Evolutionary conservation across 805 yeast species (phyloP).

Genomic region (Monosporozyma servazzii): DNA sequence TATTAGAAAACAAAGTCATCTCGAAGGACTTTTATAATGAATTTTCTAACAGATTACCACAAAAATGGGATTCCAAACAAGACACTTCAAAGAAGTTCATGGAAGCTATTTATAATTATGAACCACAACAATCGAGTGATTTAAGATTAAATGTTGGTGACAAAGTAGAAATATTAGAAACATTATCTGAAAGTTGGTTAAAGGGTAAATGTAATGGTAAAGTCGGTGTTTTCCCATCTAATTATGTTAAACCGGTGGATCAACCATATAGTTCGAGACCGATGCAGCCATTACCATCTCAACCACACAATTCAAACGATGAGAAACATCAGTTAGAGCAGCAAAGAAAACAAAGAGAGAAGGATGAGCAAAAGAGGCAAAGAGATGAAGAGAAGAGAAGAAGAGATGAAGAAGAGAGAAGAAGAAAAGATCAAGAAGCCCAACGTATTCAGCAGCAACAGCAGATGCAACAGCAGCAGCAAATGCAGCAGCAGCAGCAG

Average conservation of each 20-base stretch:
- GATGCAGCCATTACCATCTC: neutral
- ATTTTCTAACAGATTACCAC: slow-evolving; percentile 46
- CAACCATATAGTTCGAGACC: neutral
- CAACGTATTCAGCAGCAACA: slow-evolving; percentile 1
- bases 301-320: slow-evolving; percentile 1
- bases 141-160: slow-evolving; percentile 57
- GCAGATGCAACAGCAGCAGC: neutral
- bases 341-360: neutral
- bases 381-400: neutral
- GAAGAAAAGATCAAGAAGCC: slow-evolving; percentile 1
- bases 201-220: slow-evolving; percentile 52
- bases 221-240: slow-evolving; percentile 81
- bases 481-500: slow-evolving; percentile 2
- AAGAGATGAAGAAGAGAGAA: neutral
- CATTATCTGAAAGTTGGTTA: slow-evolving; percentile 83
- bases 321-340: slow-evolving; percentile 4
- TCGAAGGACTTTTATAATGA: slow-evolving; percentile 45
- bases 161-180: slow-evolving; percentile 57
- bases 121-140: slow-evolving; percentile 68
- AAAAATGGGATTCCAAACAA: slow-evolving; percentile 32
- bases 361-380: neutral
- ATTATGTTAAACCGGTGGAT: slow-evolving; percentile 48
- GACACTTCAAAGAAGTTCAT: slow-evolving; percentile 30
- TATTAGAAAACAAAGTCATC: slow-evolving; percentile 66
- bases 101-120: slow-evolving; percentile 66